Conservation (phyloP, 768 basidiomycete genomes). For the Hygrocybe punicea region DNA sequence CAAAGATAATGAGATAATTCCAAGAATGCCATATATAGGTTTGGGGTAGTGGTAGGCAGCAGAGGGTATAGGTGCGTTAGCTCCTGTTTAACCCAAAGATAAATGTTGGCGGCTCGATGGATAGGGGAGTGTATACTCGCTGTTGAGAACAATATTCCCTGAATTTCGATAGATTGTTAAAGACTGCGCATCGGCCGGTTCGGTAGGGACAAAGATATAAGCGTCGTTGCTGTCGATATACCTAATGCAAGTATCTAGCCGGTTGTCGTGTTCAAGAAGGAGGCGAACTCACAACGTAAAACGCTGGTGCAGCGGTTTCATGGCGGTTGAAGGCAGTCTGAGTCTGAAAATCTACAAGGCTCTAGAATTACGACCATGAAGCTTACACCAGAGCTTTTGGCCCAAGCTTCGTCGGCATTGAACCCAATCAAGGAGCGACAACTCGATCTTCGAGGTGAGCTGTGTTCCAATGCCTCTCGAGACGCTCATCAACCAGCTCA, state of each 20-base stretch:
- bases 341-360: slow-evolving; percentile 1
- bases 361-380: slow-evolving; percentile 49
- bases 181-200: slow-evolving; percentile 55
- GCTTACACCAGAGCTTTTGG: slow-evolving; percentile 90
- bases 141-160: slow-evolving; percentile 70
- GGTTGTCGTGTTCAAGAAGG: slow-evolving; percentile 16
- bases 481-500: slow-evolving; percentile 23
- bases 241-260: slow-evolving; percentile 33
- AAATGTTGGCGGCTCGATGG: slow-evolving; percentile 1
- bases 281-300: slow-evolving; percentile 57
- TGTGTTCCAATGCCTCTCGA: slow-evolving; percentile 9
- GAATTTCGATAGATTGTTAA: slow-evolving; percentile 69
- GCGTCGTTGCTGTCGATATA: slow-evolving; percentile 69
- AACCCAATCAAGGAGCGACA: slow-evolving; percentile 87
- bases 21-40: slow-evolving; percentile 71
- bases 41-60: slow-evolving; percentile 59
- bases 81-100: slow-evolving; percentile 37
- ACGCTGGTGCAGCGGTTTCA: slow-evolving; percentile 70
- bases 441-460: slow-evolving; percentile 82
- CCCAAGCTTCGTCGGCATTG: slow-evolving; percentile 71
- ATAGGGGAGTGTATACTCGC: slow-evolving; percentile 36
- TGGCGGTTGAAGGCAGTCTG: slow-evolving; percentile 34
- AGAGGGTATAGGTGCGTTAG: slow-evolving; percentile 51
- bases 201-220: slow-evolving; percentile 73
- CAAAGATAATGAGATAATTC: slow-evolving; percentile 70